phyloP scores from a whole-genome alignment of 176 grass and related monocot species.

The Phoenix roebelenii region DNA sequence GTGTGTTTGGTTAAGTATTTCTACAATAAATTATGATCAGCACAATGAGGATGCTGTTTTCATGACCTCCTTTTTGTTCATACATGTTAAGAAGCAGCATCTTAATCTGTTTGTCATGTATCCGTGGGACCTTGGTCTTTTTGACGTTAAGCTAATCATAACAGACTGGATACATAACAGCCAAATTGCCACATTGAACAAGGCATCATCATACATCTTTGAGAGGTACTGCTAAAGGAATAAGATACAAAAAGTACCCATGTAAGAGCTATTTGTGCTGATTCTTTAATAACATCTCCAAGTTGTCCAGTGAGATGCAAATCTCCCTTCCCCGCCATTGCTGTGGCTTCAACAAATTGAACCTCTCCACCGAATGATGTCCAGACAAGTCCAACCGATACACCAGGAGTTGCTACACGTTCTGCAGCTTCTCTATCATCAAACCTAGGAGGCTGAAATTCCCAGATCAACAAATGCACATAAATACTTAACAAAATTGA shows the following conservation, averaged over 20 bases:
- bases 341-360: slow-evolving; percentile 87
- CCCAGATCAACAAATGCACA: slow-evolving; percentile 7
- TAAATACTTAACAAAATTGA: background rate
- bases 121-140: too few relatives aligned
- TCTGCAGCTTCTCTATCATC: slow-evolving; percentile 85
- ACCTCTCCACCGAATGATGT: slow-evolving; percentile 89
- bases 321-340: slow-evolving; percentile 97
- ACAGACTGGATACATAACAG: too few relatives aligned
- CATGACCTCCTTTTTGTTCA: too few relatives aligned
- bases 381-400: slow-evolving; percentile 92
- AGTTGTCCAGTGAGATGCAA: slow-evolving; percentile 96
- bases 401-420: slow-evolving; percentile 75
- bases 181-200: too few relatives aligned
- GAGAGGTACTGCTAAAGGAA: too few relatives aligned
- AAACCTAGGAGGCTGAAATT: slow-evolving; percentile 79
- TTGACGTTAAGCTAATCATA: too few relatives aligned
- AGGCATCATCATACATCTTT: too few relatives aligned
- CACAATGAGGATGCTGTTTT: too few relatives aligned
- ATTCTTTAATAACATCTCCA: slow-evolving; percentile 99
- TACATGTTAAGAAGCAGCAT: too few relatives aligned
- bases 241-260: slow-evolving; percentile 40
- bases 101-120: too few relatives aligned
- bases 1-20: too few relatives aligned
- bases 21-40: too few relatives aligned
- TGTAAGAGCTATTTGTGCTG: slow-evolving; percentile 91